phyloP scores from a whole-genome alignment of 768 basidiomycete species.

The Auriscalpium orientale region DNA sequence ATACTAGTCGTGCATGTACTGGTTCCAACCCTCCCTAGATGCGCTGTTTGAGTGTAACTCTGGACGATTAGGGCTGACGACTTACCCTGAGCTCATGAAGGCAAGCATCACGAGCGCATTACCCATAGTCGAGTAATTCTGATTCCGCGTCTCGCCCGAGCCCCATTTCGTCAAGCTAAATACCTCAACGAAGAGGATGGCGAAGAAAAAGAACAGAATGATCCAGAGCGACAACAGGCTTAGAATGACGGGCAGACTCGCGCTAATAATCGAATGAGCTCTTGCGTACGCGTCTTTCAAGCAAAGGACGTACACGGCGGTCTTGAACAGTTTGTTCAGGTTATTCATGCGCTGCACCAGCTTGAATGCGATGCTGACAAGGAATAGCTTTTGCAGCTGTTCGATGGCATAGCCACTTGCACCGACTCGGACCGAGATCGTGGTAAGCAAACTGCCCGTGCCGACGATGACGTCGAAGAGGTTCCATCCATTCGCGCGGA shows the following conservation, averaged over 20 bases:
- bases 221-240: conserved; percentile 86
- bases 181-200: conserved; percentile 81
- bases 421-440: conserved; percentile 57
- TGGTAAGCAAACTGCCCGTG: conserved; percentile 76
- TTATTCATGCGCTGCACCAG: conserved; percentile 82
- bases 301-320: conserved; percentile 63
- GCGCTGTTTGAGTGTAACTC: conserved; percentile 7
- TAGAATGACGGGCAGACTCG: conserved; percentile 79
- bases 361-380: conserved; percentile 91
- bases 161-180: conserved; percentile 89
- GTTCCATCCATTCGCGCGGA: conserved; percentile 91
- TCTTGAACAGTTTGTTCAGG: conserved; percentile 95
- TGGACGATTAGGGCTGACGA: conserved; percentile 1
- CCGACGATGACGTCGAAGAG: conserved; percentile 81
- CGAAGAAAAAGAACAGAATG: conserved; percentile 85
- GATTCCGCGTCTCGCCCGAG: conserved; percentile 53
- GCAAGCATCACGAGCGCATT: conserved; percentile 82
- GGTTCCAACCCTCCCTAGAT: conserved; percentile 88
- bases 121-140: conserved; percentile 77
- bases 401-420: conserved; percentile 43
- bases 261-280: conserved; percentile 33
- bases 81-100: conserved; percentile 90
- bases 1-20: conserved; percentile 95
- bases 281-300: neutral
- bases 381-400: conserved; percentile 83